These are phyloP conservation scores for Chalaropsis ovoidea DNA, from an alignment of 2,329 filamentous ascomycete species.

Conservation along the genomic window DNA sequence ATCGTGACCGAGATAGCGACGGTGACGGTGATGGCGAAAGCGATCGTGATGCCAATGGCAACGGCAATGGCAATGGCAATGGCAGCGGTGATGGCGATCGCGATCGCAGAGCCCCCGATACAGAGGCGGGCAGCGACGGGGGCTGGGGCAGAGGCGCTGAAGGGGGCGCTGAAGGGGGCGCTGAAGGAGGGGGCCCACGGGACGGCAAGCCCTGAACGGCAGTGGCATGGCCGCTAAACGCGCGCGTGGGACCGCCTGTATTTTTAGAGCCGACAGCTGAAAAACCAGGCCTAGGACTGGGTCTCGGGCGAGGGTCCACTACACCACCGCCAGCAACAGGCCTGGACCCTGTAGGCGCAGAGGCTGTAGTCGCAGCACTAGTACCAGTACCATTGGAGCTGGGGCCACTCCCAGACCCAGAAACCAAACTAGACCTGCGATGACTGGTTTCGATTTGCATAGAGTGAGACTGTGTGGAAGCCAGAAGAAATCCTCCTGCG, in stretches of 20 bases:
- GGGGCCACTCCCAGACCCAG: constrained; percentile 8
- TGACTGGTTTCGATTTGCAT: constrained; percentile 5
- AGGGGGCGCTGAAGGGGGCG: neutral
- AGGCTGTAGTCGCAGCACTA: neutral
- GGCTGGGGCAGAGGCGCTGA: constrained; percentile 6
- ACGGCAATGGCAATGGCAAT: neutral
- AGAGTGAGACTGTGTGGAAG: neutral
- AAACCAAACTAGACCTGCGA: neutral
- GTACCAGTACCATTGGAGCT: neutral
- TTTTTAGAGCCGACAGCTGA: neutral
- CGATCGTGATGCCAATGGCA: neutral
- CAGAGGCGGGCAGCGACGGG: neutral
- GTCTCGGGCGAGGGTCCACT: too few species aligned
- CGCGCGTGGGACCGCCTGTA: neutral
- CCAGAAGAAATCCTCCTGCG: neutral
- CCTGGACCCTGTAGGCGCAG: neutral
- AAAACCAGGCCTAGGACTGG: neutral
- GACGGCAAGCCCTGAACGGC: neutral
- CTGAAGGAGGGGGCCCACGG: neutral
- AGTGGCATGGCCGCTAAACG: neutral
- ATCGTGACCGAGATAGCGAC: neutral
- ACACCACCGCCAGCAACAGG: neutral
- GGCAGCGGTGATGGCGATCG: neutral
- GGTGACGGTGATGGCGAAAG: neutral
- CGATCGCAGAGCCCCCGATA: constrained; percentile 8